A percentile compares a stretch with the other conserved stretches of the same genome.
Conservation (phyloP, 345 rosid species). For the Angophora floribunda region DNA sequence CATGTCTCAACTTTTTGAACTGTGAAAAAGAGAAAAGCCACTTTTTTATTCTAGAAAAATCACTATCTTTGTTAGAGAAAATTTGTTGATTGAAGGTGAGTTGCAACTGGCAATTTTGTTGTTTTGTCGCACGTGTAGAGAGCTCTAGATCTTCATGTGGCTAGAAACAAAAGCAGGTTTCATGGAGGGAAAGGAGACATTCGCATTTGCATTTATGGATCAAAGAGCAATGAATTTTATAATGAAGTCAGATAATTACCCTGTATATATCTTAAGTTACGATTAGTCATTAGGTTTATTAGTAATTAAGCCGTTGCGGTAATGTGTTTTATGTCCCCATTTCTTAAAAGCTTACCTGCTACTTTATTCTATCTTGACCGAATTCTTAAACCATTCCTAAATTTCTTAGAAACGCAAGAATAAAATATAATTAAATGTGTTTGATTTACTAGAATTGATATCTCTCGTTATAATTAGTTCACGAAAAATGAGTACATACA, state of each 20-base stretch:
- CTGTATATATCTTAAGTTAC: background rate
- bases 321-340: background rate
- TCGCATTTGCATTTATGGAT: background rate
- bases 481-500: background rate
- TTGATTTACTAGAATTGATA: background rate
- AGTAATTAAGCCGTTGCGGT: background rate
- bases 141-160: background rate
- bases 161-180: background rate
- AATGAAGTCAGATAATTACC: background rate
- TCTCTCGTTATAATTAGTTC: background rate
- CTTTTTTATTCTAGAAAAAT: background rate
- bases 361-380: background rate
- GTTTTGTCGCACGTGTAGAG: background rate
- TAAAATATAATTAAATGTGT: background rate
- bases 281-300: background rate
- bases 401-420: background rate
- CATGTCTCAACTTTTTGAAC: background rate
- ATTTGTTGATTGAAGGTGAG: background rate
- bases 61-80: background rate
- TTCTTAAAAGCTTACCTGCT: background rate
- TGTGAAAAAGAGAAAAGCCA: background rate
- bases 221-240: background rate
- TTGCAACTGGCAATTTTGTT: background rate
- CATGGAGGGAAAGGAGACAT: background rate
- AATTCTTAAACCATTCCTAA: background rate